Conservation (phyloP, 1,284 basidiomycete genomes). For the Stereum hirsutum region DNA sequence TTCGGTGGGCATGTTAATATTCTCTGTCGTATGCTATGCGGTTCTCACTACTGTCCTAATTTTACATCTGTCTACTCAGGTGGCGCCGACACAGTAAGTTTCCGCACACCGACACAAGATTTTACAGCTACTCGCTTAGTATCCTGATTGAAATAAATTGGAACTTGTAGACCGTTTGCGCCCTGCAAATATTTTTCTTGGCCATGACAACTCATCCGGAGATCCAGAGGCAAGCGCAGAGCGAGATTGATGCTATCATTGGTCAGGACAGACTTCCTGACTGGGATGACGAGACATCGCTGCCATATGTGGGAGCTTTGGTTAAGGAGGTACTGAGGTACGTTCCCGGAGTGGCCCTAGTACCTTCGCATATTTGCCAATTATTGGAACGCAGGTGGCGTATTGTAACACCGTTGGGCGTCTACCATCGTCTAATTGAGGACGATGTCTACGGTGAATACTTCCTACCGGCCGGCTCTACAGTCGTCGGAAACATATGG, state of each 20-base stretch:
- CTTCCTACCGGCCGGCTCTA: conserved; percentile 23
- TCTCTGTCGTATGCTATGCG: too few species aligned
- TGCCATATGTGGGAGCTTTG: conserved; percentile 15
- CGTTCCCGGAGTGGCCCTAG: conserved; percentile 11
- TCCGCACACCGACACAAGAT: too few species aligned
- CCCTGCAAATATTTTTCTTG: conserved; percentile 13
- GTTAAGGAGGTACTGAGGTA: conserved; percentile 15
- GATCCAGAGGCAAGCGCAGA: conserved; percentile 17
- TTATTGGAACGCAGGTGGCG: too few species aligned
- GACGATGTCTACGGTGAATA: conserved; percentile 31
- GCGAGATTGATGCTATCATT: conserved; percentile 14
- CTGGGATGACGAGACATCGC: conserved; percentile 9
- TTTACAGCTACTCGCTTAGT: not conserved
- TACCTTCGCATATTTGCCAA: too few species aligned
- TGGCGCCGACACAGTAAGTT: conserved; percentile 1
- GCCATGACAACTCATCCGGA: conserved; percentile 17
- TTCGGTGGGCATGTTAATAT: too few species aligned
- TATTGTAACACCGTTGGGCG: too few species aligned
- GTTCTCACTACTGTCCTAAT: too few species aligned
- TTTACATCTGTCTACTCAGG: not conserved
- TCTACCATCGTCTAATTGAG: too few species aligned
- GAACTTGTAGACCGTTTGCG: conserved; percentile 11
- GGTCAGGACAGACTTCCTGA: conserved; percentile 13
- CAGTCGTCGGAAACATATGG: conserved; percentile 23
- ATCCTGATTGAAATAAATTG: not conserved